Evolutionary conservation across 2,329 filamentous ascomycete genomes (phyloP), one percentile per base, ranked within the genome.

Genomic region (Penicillium sp.): DNA sequence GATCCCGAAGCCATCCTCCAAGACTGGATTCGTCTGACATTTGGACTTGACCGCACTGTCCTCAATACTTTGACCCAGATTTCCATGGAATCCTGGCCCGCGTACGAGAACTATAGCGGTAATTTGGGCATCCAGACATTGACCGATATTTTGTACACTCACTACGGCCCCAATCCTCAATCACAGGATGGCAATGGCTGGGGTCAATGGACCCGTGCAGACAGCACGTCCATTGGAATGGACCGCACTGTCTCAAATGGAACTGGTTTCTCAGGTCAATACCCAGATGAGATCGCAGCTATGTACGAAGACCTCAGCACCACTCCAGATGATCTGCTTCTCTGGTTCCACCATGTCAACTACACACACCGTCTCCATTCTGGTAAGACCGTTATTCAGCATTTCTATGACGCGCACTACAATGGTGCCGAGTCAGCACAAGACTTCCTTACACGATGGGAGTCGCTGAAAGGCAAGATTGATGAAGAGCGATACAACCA

Each of bases 301-400:
- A 68, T 74, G 61, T 89, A 80, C 64, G 86, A 89, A 59, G 70
- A 79, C 41, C 73, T 84, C 16, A 77, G 80, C 13, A 85, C 81
- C 0, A 89, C 86, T 0, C 85, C 86, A 0, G 86, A 89, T 54
- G 76, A 89, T 21, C 73, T 89, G 1, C 69, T 89, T 2, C 74
- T 89, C 2, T 90, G 86, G 86, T 89, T 89, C 71, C 87, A 89
- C 66, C 87, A 90, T 63, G 84, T 89, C 0, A 79, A 80, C 3
- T 90, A 87, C 65, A 87, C 83, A 0, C 81, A 87, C 36, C 69
- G 66, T 6, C 77, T 89, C 1, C 76, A 84, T 9, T 83, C 80
- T 0, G 84, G 85, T 10, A 82, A 85, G 68, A 87, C 86, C 0
- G 84, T 89, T 2, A 85, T 86, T 47, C 84, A 86, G 61, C 82